These are phyloP conservation scores for Amaranthus cruentus DNA, from an alignment of 148 eudicot genomes.

Conservation along the genomic window DNA sequence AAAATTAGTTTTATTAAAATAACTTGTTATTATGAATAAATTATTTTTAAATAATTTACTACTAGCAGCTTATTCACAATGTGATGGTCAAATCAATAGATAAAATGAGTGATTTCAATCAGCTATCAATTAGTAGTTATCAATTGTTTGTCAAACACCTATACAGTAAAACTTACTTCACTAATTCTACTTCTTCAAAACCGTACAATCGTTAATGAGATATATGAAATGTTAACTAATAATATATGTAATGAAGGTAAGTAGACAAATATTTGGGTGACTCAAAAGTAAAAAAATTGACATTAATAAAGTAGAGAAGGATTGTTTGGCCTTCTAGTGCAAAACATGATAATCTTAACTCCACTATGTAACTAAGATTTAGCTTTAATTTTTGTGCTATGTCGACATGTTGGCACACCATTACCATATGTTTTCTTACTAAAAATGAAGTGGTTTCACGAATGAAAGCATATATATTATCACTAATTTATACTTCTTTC, in stretches of 20 bases:
- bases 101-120: too few species aligned
- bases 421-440: background rate
- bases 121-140: too few species aligned
- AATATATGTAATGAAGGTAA: background rate
- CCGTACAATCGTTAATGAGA: background rate
- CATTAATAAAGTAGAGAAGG: background rate
- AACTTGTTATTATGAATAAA: too few species aligned
- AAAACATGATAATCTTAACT: conserved; percentile 2
- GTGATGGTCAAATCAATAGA: too few species aligned
- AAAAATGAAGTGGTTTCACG: background rate
- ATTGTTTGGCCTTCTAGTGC: background rate
- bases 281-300: background rate
- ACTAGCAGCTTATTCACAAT: too few species aligned
- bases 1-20: too few species aligned
- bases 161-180: background rate
- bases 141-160: background rate
- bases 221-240: background rate
- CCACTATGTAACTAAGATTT: conserved; percentile 1
- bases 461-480: background rate
- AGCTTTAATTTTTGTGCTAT: background rate
- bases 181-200: background rate
- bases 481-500: too few species aligned
- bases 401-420: conserved; percentile 4
- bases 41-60: too few species aligned
- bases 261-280: background rate